Evolutionary conservation across 345 rosid species (phyloP).

Genomic region (Arabidopsis thaliana): DNA sequence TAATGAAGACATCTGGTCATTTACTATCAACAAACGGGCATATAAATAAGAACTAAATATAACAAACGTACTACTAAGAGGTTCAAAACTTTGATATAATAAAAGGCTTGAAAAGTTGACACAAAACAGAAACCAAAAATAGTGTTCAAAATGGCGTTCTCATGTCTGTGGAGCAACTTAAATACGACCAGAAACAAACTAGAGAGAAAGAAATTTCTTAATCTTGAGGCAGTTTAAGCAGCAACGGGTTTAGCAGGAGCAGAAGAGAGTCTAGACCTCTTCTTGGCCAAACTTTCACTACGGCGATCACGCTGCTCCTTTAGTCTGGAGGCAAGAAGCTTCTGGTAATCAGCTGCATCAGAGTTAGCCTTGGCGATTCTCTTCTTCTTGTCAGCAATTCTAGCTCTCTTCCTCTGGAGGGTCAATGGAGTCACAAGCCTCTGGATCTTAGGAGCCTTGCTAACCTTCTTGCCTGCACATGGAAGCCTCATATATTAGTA

Average conservation of each 20-base stretch:
- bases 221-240: slow-evolving; percentile 46
- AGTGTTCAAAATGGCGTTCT: slow-evolving; percentile 25
- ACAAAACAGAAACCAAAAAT: neutral
- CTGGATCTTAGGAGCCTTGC: slow-evolving; percentile 94
- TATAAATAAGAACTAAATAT: no score
- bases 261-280: slow-evolving; percentile 82
- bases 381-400: slow-evolving; percentile 87
- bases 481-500: neutral
- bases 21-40: neutral
- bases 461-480: slow-evolving; percentile 70
- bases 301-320: slow-evolving; percentile 89
- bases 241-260: slow-evolving; percentile 73
- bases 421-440: slow-evolving; percentile 90
- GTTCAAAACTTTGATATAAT: slow-evolving; percentile 38
- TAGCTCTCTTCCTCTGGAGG: slow-evolving; percentile 80
- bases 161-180: slow-evolving; percentile 29
- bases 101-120: neutral
- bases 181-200: slow-evolving; percentile 33
- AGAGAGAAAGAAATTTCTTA: neutral
- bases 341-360: slow-evolving; percentile 90
- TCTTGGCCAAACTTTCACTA: slow-evolving; percentile 93
- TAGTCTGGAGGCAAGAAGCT: slow-evolving; percentile 79
- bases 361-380: slow-evolving; percentile 85
- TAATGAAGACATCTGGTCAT: neutral
- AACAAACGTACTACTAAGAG: neutral